Conservation (phyloP, 202 grass and related monocot species). For the Alloteropsis angusta region DNA sequence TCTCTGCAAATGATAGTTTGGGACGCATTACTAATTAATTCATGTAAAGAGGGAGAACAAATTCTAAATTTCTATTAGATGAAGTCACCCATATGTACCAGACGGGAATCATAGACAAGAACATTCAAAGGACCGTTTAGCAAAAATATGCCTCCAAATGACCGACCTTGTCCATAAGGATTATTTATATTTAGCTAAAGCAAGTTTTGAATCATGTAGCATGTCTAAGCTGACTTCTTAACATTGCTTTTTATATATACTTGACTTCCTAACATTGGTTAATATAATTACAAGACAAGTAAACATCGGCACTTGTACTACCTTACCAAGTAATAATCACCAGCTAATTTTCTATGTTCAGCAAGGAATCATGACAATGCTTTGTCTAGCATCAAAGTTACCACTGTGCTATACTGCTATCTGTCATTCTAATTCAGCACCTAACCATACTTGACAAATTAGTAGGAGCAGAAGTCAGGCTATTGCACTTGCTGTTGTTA, state of each 20-base stretch:
- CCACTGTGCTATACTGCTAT: no score
- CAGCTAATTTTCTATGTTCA: not conserved
- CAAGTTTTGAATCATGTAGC: not conserved
- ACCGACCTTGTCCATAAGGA: not conserved
- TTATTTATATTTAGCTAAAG: not conserved
- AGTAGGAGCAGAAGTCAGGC: not conserved
- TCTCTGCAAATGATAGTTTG: constrained; percentile 39
- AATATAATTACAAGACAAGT: not conserved
- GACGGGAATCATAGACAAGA: not conserved
- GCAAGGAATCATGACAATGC: not conserved
- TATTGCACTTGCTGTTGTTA: not conserved
- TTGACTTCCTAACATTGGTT: not conserved
- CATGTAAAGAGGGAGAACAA: not conserved
- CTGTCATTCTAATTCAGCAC: not conserved
- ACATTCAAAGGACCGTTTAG: not conserved
- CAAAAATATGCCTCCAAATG: not conserved
- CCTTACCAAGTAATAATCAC: not conserved
- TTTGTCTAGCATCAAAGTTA: not conserved
- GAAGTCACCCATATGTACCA: not conserved
- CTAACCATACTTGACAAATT: not conserved
- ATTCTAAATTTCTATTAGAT: not conserved
- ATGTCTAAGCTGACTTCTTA: not conserved
- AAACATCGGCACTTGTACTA: not conserved
- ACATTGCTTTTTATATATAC: not conserved
- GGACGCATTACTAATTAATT: not conserved